Evolutionary conservation across 139 green algal species (phyloP).

Genomic region (Pleodorina starrii): DNA sequence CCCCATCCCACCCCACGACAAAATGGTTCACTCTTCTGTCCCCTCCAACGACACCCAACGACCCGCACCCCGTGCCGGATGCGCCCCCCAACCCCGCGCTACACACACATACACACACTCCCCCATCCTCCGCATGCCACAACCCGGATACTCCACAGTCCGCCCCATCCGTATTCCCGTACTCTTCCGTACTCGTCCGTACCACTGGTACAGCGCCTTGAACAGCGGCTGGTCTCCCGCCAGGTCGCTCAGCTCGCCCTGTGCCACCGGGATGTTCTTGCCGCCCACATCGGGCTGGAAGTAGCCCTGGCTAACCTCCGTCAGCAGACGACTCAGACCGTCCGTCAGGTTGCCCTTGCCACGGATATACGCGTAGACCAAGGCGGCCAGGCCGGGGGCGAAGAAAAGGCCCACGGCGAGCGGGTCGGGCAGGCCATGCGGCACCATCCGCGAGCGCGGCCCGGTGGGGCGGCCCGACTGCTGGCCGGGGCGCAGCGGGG

Average conservation of each 20-base stretch:
- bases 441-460: background rate
- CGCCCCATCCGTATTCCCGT: too few relatives aligned
- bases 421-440: slow-evolving; percentile 10
- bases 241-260: slow-evolving; percentile 92
- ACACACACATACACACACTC: too few relatives aligned
- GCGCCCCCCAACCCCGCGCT: too few relatives aligned
- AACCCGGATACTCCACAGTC: too few relatives aligned
- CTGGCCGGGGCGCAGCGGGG: slow-evolving; percentile 25
- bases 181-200: background rate
- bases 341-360: slow-evolving; percentile 92
- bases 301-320: slow-evolving; percentile 82
- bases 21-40: too few relatives aligned
- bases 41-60: too few relatives aligned
- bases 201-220: slow-evolving; percentile 95
- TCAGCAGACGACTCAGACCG: slow-evolving; percentile 85
- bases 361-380: slow-evolving; percentile 78
- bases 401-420: slow-evolving; percentile 83
- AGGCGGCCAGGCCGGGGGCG: slow-evolving; percentile 69
- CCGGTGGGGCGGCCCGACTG: background rate
- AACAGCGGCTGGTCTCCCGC: slow-evolving; percentile 94
- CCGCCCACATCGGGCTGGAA: slow-evolving; percentile 93
- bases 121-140: too few relatives aligned
- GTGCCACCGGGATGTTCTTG: slow-evolving; percentile 88
- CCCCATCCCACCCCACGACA: too few relatives aligned
- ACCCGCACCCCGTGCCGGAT: too few relatives aligned